phyloP scores from a whole-genome alignment of 78 protist species.

The Isochrysis galbana region DNA sequence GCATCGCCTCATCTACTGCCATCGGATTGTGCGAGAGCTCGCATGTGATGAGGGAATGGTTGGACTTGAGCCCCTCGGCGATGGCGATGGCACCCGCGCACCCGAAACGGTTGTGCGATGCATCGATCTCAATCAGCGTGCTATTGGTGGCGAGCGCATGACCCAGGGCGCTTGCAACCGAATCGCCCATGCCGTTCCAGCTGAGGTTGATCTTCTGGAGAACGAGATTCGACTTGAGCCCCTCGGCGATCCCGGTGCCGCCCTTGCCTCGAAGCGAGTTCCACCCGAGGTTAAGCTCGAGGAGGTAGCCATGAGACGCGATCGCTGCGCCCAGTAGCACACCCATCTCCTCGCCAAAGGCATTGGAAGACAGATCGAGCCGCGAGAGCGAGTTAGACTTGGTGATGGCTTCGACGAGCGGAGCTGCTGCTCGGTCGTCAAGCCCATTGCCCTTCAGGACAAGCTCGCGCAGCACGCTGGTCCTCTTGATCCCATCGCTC shows the following conservation, averaged over 20 bases:
- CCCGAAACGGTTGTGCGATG: conserved; percentile 9
- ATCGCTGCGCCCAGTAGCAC: neutral
- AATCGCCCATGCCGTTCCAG: neutral
- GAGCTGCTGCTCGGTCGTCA: neutral
- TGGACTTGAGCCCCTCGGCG: neutral
- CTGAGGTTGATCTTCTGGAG: neutral
- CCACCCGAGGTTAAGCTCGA: neutral
- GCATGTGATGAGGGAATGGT: neutral
- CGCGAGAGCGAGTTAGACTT: neutral
- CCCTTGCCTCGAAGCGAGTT: neutral
- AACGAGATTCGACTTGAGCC: neutral
- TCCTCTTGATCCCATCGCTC: neutral
- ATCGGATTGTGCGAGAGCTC: conserved; percentile 10
- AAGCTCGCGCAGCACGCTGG: neutral
- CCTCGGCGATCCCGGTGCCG: neutral
- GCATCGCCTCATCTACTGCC: neutral
- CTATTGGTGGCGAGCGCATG: neutral
- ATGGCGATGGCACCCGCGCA: neutral
- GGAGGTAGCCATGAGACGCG: neutral
- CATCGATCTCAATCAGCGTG: conserved; percentile 16
- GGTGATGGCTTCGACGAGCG: neutral
- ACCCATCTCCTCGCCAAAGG: neutral
- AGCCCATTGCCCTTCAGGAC: neutral
- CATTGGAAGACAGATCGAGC: neutral
- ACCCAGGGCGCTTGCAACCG: neutral